Evolutionary conservation across 2,329 filamentous ascomycete species (phyloP).

Genomic region (Aspergillus sp.): DNA sequence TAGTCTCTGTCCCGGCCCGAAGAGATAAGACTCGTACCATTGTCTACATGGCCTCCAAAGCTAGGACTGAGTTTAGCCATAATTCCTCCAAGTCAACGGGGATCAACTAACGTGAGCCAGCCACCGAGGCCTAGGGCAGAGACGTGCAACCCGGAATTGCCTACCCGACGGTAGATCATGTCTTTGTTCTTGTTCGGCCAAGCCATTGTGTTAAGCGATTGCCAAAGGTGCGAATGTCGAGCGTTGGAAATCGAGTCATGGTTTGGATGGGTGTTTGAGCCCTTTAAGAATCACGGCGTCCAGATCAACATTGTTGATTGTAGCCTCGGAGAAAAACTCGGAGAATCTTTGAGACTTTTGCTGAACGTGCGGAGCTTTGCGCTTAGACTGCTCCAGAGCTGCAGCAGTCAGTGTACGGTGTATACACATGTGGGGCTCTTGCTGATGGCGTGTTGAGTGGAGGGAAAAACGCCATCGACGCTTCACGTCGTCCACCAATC

Average conservation of each 20-base stretch:
- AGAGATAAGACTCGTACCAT: conserved; percentile 52
- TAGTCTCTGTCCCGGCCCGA: background rate
- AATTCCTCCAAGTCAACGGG: background rate
- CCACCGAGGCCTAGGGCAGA: conserved; percentile 70
- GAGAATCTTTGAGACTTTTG: conserved; percentile 16
- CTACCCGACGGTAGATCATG: conserved; percentile 74
- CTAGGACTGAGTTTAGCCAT: conserved; percentile 35
- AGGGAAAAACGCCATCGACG: conserved; percentile 23
- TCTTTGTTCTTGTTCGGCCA: conserved; percentile 37
- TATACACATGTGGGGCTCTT: conserved; percentile 12
- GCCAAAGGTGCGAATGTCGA: no score
- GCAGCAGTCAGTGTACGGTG: background rate
- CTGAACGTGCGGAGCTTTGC: background rate
- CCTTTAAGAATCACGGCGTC: conserved; percentile 15
- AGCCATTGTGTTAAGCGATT: conserved; percentile 20
- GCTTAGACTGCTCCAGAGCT: background rate
- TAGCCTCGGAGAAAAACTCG: conserved; percentile 27
- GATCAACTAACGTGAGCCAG: conserved; percentile 39
- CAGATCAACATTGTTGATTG: background rate
- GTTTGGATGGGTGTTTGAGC: background rate
- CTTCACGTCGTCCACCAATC: background rate
- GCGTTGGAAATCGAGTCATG: background rate
- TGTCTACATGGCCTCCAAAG: conserved; percentile 69
- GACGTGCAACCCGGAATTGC: conserved; percentile 73
- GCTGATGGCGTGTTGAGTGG: conserved; percentile 27